Evolutionary conservation across 768 basidiomycete genomes (phyloP).

Genomic region (Agrocybe chaxingu): DNA sequence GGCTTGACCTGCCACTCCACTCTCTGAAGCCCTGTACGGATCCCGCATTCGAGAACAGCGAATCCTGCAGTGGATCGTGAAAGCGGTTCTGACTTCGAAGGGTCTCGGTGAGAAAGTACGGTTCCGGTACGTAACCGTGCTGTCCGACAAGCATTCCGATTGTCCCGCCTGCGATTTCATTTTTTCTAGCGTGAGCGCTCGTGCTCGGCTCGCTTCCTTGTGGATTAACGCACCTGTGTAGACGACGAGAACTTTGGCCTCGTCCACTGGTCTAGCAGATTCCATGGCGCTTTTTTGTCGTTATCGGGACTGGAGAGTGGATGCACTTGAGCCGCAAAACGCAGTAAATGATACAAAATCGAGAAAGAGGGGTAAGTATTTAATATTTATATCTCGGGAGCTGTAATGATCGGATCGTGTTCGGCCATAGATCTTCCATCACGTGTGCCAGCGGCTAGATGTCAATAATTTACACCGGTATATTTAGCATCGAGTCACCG

Average conservation of each 20-base stretch:
- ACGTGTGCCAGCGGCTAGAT: slow-evolving; percentile 24
- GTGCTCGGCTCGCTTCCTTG: neutral
- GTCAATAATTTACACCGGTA: slow-evolving; percentile 11
- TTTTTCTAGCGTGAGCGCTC: neutral
- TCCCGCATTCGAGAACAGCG: slow-evolving; percentile 75
- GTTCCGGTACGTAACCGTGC: slow-evolving; percentile 81
- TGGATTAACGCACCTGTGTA: slow-evolving; percentile 57
- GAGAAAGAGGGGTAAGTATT: too few species aligned
- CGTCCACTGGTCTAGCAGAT: slow-evolving; percentile 47
- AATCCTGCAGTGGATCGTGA: slow-evolving; percentile 87
- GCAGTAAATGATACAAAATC: neutral
- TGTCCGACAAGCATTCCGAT: slow-evolving; percentile 84
- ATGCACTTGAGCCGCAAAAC: neutral
- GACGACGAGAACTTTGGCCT: slow-evolving; percentile 80
- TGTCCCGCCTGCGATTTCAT: slow-evolving; percentile 54
- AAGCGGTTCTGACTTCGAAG: slow-evolving; percentile 82
- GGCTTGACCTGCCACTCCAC: slow-evolving; percentile 69
- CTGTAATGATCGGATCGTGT: slow-evolving; percentile 6
- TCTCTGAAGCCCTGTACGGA: slow-evolving; percentile 78
- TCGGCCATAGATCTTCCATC: slow-evolving; percentile 3
- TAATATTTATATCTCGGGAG: neutral
- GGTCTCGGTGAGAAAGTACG: slow-evolving; percentile 83
- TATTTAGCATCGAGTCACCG: slow-evolving; percentile 13
- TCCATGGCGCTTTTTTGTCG: slow-evolving; percentile 38
- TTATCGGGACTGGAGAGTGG: neutral